Evolutionary conservation across 73 alveolate genomes (phyloP).

Genomic region (Paramecium sexaurelia): DNA sequence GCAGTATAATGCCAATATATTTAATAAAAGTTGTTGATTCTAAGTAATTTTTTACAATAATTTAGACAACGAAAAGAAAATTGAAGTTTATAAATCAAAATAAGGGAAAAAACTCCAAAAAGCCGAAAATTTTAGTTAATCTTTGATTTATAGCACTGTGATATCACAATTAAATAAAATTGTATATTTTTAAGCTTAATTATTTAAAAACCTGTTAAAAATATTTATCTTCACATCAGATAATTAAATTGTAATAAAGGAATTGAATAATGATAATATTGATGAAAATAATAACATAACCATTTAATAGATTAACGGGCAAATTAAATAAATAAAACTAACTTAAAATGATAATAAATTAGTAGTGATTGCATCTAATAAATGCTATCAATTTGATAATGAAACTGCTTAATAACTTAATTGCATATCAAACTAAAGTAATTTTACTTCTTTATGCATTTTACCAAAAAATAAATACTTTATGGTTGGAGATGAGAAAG

Average conservation of each 20-base stretch:
- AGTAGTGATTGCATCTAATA: constrained; percentile 19
- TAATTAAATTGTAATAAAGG: background rate
- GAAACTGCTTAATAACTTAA: constrained; percentile 67
- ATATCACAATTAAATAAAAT: background rate
- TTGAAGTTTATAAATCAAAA: constrained; percentile 37
- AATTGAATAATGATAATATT: background rate
- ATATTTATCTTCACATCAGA: background rate
- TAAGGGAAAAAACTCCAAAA: background rate
- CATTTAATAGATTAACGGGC: background rate
- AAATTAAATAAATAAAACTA: constrained; percentile 3
- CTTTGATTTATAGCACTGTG: background rate
- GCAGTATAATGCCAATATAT: background rate
- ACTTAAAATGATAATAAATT: constrained; percentile 56
- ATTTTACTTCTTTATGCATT: constrained; percentile 67
- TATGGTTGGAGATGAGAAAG: constrained; percentile 77
- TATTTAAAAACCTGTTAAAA: background rate
- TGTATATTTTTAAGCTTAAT: background rate
- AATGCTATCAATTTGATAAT: constrained; percentile 66
- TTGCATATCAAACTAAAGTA: constrained; percentile 55
- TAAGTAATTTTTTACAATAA: background rate
- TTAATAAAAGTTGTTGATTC: background rate
- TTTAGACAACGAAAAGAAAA: constrained; percentile 52
- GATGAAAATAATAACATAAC: background rate
- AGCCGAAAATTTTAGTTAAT: background rate
- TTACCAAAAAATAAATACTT: constrained; percentile 80